Conservation (phyloP, 2,329 filamentous ascomycete genomes). For the Furcasterigmium furcatum region DNA sequence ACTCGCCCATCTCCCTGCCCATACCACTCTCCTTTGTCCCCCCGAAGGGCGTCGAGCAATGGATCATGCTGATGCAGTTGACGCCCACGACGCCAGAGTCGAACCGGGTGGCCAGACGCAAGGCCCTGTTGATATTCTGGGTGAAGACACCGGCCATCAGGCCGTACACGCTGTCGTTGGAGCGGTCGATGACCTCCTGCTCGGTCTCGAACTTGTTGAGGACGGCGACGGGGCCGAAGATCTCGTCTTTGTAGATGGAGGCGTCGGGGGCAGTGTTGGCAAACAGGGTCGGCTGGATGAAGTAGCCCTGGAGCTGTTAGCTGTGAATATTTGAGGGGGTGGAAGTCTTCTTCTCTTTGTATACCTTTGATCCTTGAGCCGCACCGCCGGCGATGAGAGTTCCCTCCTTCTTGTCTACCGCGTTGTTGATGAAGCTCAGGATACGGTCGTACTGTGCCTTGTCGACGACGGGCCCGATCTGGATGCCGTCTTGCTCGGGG, state of each 20-base stretch:
- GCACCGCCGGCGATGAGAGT: constrained; percentile 30
- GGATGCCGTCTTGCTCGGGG: constrained; percentile 54
- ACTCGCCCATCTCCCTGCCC: constrained; percentile 44
- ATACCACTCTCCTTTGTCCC: constrained; percentile 46
- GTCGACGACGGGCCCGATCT: constrained; percentile 55
- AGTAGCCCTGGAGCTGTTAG: constrained; percentile 35
- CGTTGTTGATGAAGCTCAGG: constrained; percentile 37
- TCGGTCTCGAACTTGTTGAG: constrained; percentile 54
- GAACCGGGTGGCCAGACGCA: constrained; percentile 49
- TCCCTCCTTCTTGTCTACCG: constrained; percentile 27
- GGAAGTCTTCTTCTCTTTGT: constrained; percentile 27
- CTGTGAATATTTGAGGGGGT: not conserved
- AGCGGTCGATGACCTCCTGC: constrained; percentile 47
- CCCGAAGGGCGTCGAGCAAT: constrained; percentile 42
- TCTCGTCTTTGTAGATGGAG: constrained; percentile 48
- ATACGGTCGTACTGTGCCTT: constrained; percentile 43
- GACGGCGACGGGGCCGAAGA: constrained; percentile 57
- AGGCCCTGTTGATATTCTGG: constrained; percentile 60
- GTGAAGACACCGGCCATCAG: constrained; percentile 53
- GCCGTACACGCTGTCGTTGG: constrained; percentile 50
- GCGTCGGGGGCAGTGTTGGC: constrained; percentile 34
- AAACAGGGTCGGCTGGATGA: constrained; percentile 44
- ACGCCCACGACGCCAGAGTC: constrained; percentile 71
- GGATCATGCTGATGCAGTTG: constrained; percentile 43
- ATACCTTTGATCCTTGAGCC: constrained; percentile 17